A percentile compares a stretch with the other conserved stretches of the same genome.
These are phyloP conservation scores for Fusarium sp. DNA, from an alignment of 2,329 filamentous ascomycete genomes.

Conservation along the genomic window DNA sequence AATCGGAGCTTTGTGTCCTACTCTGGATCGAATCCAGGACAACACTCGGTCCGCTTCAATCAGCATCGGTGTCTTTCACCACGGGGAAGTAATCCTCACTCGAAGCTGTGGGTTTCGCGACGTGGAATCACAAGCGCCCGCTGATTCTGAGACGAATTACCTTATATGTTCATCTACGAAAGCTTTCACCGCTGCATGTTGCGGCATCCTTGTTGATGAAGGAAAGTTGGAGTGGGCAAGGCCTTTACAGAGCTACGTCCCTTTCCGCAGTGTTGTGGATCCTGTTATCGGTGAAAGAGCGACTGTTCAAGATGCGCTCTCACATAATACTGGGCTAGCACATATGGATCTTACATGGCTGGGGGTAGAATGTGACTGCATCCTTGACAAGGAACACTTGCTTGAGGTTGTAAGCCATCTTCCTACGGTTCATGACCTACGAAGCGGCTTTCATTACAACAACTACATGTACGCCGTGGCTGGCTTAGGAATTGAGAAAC, in stretches of 20 bases:
- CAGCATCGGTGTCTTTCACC: background rate
- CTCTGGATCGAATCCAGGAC: background rate
- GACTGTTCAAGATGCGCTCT: background rate
- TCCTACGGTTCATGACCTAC: background rate
- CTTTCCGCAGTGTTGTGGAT: background rate
- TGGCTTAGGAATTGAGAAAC: background rate
- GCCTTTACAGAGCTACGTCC: background rate
- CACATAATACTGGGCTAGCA: background rate
- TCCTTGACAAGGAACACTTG: background rate
- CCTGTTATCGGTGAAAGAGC: background rate
- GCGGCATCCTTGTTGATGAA: background rate
- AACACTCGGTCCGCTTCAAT: background rate
- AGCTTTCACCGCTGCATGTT: background rate
- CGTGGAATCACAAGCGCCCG: background rate
- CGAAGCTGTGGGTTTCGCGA: background rate
- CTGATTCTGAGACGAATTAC: rapidly evolving
- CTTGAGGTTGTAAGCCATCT: background rate
- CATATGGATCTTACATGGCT: background rate
- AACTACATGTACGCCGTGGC: background rate
- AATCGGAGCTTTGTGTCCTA: rapidly evolving
- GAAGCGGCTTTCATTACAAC: background rate
- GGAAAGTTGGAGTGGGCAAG: background rate
- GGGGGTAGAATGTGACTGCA: background rate
- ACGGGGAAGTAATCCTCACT: background rate
- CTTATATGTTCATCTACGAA: rapidly evolving